Evolutionary conservation across 148 eudicot genomes (phyloP), one percentile per base, ranked within the genome.

Genomic region (Rhododendron henanense): DNA sequence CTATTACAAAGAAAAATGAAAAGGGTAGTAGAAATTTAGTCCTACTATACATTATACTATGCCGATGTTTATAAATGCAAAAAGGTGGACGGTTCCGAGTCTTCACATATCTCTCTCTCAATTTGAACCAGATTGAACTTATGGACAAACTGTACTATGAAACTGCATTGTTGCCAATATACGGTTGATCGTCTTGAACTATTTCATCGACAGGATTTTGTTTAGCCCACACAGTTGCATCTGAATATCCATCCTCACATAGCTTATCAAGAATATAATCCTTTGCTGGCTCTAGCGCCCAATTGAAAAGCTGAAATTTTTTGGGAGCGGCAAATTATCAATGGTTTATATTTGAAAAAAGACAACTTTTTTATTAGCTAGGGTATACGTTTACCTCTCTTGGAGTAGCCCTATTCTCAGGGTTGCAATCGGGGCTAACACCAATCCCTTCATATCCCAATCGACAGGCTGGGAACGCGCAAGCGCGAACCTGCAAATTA

Each of bases 341-440:
- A 83, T 75, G 85, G 74, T 80, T 73, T 51, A 51, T 21, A 50
- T 71, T 74, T 0, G 2, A 83, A 53, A 79, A 67, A 77, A 14
- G 39, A 45, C 44, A 11, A 18, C 18, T 33, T 8, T 33, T 8
- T 37, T 11, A 11, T 0, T 10, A 44, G 31, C 61, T 13, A 67
- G 67, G 53, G 28, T 14, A 84, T 28, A 82, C 78, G 23, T 73
- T 86, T 90, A 95, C 99, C 99, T 97, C 93, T 83, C 98, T 90
- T 47, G 91, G 91, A 77, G 90, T 89, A 71, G 94, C 98, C 87
- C 93, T 90, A 87, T 90, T 93, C 71, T 91, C 94, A 6, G 99
- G 99, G 90, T 94, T 96, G 90, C 96, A 94, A 86, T 96, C 98
- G 19, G 99, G 98, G 89, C 98, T 97, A 84, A 97, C 94, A 81